A percentile compares a stretch with the other conserved stretches of the same genome.
These are phyloP conservation scores for Picochlorum sp. DNA, from an alignment of 139 green algal species.

Conservation along the genomic window DNA sequence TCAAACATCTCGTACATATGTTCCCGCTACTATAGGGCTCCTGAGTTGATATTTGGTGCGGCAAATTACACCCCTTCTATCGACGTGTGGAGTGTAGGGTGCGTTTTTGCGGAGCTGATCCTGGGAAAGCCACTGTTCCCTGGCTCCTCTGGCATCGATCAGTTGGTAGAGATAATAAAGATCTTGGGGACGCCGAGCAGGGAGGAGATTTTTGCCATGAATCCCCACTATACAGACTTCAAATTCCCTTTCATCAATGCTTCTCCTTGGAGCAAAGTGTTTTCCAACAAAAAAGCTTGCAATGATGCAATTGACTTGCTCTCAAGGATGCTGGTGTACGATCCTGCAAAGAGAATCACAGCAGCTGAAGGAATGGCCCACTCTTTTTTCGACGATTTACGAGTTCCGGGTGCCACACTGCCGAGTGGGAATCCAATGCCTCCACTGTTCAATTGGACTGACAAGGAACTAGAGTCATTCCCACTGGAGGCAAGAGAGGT, in stretches of 20 bases:
- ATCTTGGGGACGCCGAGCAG: conserved; percentile 87
- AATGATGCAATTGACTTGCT: conserved; percentile 78
- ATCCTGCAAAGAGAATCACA: conserved; percentile 60
- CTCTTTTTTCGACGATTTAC: conserved; percentile 95
- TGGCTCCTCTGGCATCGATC: conserved; percentile 91
- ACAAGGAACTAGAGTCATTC: conserved; percentile 66
- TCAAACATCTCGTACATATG: conserved; percentile 99
- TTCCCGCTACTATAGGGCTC: conserved; percentile 89
- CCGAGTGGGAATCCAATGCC: conserved; percentile 75
- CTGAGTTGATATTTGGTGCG: conserved; percentile 98
- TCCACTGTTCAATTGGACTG: conserved; percentile 86
- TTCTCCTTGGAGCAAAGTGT: conserved; percentile 93
- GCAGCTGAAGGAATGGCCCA: conserved; percentile 74
- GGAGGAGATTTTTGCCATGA: conserved; percentile 98
- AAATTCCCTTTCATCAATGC: conserved; percentile 97
- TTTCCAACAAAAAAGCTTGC: conserved; percentile 79
- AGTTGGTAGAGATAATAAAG: conserved; percentile 99
- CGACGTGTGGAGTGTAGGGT: conserved; percentile 93
- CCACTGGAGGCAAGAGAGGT: conserved; percentile 30
- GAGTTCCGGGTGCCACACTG: conserved; percentile 66
- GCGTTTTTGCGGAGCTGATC: conserved; percentile 97
- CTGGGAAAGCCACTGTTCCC: conserved; percentile 86
- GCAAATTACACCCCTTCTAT: conserved; percentile 97
- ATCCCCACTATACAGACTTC: conserved; percentile 99
- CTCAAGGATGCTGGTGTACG: conserved; percentile 85